These are phyloP conservation scores for Blastomyces emzantsi DNA, from an alignment of 2,329 filamentous ascomycete species.

Conservation along the genomic window DNA sequence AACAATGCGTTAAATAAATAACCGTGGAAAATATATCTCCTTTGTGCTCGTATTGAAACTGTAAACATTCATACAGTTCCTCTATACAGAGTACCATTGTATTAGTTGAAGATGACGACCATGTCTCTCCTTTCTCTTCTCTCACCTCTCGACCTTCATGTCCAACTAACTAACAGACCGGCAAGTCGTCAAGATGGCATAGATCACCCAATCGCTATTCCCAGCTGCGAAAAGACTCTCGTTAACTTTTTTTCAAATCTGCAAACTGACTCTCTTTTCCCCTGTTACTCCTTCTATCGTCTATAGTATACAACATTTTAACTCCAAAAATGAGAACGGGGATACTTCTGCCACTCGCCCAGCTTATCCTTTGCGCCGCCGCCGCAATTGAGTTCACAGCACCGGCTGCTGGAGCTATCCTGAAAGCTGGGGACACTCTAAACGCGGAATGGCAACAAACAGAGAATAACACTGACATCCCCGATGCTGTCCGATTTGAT, in stretches of 20 bases:
- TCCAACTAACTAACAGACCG: not conserved
- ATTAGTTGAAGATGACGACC: not conserved
- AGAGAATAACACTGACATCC: slow-evolving; percentile 41
- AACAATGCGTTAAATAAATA: not conserved
- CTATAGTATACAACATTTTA: not conserved
- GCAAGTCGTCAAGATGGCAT: not conserved
- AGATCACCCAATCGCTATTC: not conserved
- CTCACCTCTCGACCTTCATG: not conserved
- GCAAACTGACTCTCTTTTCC: not conserved
- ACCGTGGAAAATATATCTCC: not conserved
- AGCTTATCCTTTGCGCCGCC: slow-evolving; percentile 9
- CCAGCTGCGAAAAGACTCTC: not conserved
- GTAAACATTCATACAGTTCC: not conserved
- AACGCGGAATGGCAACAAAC: slow-evolving; percentile 50
- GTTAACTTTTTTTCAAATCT: not conserved
- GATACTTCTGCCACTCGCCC: slow-evolving; percentile 9
- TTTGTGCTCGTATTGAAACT: not conserved
- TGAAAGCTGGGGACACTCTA: slow-evolving; percentile 44
- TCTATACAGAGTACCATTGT: too few relatives aligned
- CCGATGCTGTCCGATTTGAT: slow-evolving; percentile 46
- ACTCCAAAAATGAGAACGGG: not conserved
- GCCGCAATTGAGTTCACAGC: slow-evolving; percentile 41
- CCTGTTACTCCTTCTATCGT: too few relatives aligned
- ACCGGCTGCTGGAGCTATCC: slow-evolving; percentile 44
- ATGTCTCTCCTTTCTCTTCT: not conserved